Evolutionary conservation across 805 yeast genomes (phyloP).

Genomic region (Yamadazyma laniorum): DNA sequence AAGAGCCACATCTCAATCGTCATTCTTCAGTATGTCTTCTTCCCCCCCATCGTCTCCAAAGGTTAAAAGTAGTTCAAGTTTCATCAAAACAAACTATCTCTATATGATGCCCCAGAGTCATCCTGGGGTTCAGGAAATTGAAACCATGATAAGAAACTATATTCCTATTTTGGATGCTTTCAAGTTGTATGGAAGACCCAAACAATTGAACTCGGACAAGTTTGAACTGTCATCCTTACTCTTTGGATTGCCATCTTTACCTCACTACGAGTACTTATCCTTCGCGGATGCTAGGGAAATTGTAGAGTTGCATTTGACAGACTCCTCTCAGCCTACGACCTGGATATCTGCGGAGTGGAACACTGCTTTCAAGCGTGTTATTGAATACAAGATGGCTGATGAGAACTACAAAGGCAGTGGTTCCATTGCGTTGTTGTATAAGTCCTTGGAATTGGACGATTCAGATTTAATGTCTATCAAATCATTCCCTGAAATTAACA

Average conservation of each 20-base stretch:
- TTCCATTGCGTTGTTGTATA: constrained; percentile 32
- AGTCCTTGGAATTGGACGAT: constrained; percentile 16
- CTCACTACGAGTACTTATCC: constrained; percentile 58
- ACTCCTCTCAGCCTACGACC: constrained; percentile 17
- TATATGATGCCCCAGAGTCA: constrained; percentile 75
- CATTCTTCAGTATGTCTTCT: constrained; percentile 17
- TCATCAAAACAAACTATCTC: constrained; percentile 34
- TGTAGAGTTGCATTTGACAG: constrained; percentile 18
- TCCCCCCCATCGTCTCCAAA: constrained; percentile 19
- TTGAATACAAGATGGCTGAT: constrained; percentile 14
- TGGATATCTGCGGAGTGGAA: constrained; percentile 34
- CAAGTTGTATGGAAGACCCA: constrained; percentile 72
- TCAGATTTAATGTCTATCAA: constrained; percentile 13
- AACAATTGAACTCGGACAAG: constrained; percentile 71
- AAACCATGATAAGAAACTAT: constrained; percentile 67
- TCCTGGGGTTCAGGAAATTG: constrained; percentile 68
- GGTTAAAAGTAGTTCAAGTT: constrained; percentile 16
- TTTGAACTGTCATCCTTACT: constrained; percentile 61
- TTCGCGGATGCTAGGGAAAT: constrained; percentile 26
- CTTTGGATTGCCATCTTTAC: constrained; percentile 74
- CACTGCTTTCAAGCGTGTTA: constrained; percentile 19
- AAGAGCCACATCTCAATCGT: constrained; percentile 14
- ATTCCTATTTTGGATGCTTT: constrained; percentile 71
- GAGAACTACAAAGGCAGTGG: constrained; percentile 36
- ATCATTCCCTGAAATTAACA: constrained; percentile 12